Conservation (phyloP, 805 yeast species). For the Yamadazyma nakazawae region DNA sequence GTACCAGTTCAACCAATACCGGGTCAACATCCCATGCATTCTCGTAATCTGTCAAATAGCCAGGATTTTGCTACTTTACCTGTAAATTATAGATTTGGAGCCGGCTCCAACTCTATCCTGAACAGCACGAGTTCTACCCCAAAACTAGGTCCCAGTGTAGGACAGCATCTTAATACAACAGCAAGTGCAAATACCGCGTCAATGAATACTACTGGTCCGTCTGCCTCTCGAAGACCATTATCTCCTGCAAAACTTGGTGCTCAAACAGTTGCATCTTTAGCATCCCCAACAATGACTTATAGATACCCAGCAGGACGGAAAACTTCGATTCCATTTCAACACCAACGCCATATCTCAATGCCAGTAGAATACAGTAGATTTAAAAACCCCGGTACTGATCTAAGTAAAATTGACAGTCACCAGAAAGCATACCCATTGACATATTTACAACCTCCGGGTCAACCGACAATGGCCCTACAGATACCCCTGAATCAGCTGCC, state of each 20-base stretch:
- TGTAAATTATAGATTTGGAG: constrained; percentile 34
- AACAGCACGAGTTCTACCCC: constrained; percentile 1
- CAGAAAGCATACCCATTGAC: constrained; percentile 4
- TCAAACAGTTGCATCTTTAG: constrained; percentile 37
- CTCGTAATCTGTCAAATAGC: constrained; percentile 5
- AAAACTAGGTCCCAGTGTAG: constrained; percentile 7
- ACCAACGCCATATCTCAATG: constrained; percentile 44
- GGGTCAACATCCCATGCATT: not conserved
- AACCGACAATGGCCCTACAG: constrained; percentile 1
- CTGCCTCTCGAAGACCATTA: constrained; percentile 1
- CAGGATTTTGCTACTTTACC: constrained; percentile 22
- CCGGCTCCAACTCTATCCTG: constrained; percentile 14
- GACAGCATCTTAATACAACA: not conserved
- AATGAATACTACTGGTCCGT: not conserved
- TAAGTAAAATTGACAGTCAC: constrained; percentile 19
- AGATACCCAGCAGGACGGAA: constrained; percentile 15
- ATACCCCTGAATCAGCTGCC: not conserved
- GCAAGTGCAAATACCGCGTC: not conserved
- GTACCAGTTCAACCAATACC: not conserved
- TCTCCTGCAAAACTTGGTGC: constrained; percentile 9
- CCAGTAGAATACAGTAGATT: constrained; percentile 20
- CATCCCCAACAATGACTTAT: constrained; percentile 26
- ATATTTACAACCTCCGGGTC: not conserved
- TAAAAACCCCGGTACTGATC: constrained; percentile 8
- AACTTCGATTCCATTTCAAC: constrained; percentile 17